Percentiles rank a stretch among this genome's conserved stretches.
phyloP scores from a whole-genome alignment of 2,329 filamentous ascomycete species.

The Talaromyces sp. region DNA sequence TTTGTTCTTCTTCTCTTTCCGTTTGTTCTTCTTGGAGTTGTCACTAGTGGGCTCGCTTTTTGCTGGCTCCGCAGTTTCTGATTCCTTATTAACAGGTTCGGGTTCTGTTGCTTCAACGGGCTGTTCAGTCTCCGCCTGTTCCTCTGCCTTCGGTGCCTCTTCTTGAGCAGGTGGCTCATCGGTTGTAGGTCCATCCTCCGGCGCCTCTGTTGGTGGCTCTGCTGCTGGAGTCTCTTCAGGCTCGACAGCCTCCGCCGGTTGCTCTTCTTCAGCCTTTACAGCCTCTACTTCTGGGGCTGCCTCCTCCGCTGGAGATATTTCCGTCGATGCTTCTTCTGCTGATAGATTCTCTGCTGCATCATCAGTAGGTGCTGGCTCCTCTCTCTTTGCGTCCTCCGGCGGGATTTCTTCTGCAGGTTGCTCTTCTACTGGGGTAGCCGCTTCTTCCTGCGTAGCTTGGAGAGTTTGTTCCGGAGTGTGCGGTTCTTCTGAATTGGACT shows the following conservation, averaged over 20 bases:
- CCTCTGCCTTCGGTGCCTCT: background rate
- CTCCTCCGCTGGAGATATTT: constrained; percentile 17
- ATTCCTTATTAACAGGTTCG: background rate
- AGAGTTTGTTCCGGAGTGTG: background rate
- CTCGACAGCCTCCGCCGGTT: constrained; percentile 19
- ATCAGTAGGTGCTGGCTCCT: background rate
- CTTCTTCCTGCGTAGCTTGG: background rate
- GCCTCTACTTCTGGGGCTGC: constrained; percentile 10
- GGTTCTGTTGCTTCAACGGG: background rate
- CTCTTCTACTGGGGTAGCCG: background rate
- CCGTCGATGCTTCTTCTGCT: background rate
- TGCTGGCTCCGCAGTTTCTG: background rate
- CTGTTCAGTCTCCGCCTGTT: background rate
- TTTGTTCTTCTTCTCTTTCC: constrained; percentile 9
- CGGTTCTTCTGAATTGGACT: background rate
- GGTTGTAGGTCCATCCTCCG: constrained; percentile 15
- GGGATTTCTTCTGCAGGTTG: background rate
- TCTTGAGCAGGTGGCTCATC: constrained; percentile 19
- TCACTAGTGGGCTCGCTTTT: background rate
- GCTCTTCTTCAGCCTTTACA: constrained; percentile 14
- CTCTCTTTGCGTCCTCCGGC: background rate
- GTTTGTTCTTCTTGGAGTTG: constrained; percentile 9
- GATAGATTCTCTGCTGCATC: background rate
- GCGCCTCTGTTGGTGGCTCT: constrained; percentile 1
- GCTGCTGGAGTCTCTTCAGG: constrained; percentile 19